Base-by-base conservation (phyloP, 495 filamentous ascomycete species). In the Gamarada debralockiae region DNA sequence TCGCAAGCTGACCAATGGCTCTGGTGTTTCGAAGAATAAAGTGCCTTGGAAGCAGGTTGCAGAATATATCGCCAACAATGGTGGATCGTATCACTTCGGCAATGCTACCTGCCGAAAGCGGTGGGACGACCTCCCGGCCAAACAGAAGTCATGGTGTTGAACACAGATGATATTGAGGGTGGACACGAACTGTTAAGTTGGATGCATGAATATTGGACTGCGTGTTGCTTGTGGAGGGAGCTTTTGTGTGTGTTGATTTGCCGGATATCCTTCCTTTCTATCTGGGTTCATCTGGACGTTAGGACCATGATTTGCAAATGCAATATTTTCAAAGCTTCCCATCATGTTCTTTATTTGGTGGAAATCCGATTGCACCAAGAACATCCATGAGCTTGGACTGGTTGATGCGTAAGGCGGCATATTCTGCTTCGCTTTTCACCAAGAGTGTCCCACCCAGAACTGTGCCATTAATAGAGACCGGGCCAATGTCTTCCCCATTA, bases 91-190 rank as follows among this genome's bases (percentile, higher is more conserved):
- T 64, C 78, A 75, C 40, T 97, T 96, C 66, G 90, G 89, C 1
- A 84, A 90, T 65, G 82, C 88, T 2, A 96, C 91, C 0, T 92
- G 88, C 61, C 89, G 90, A 65, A 95, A 89, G 73, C 88, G 90
- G 63, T 97, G 84, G 77, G 72, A 83, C 52, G 72, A 76, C 48
- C 48, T 64, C 43, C 54, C 58, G 46, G 37, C 18, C 8, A 21
- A 55, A 9, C 10, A 15, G 5, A 21, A 23, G 7, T 43, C 40
- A 4, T 43, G 18, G 22, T 21, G 13, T 43, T 21, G 17, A 43
- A 17, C 13, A 7, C 21, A 23, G 3, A 43, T 43, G 15, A 14
- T 20, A 17, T 12, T 12, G 27, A 33, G 22, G 13, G 10, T 8
- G 31, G n/a, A n/a, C 18, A 4, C 37, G 14, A 15, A 10, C 27